Evolutionary conservation across 768 basidiomycete species (phyloP), one percentile per base, ranked within the genome.

Genomic region (Leccinum pellstonianum): DNA sequence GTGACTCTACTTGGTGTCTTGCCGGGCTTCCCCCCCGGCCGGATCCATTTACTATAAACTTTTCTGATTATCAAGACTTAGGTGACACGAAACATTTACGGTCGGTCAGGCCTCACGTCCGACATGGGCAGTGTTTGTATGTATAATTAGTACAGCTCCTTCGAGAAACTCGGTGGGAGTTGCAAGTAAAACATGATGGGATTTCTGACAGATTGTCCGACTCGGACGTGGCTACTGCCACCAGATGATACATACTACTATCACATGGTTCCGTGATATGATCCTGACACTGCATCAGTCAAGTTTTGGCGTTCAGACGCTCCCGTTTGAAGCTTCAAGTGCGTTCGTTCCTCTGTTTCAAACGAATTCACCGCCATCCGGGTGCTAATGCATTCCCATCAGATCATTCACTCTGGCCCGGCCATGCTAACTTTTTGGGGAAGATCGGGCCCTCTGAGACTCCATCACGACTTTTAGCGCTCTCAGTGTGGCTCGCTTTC

Each of bases 361-460:
- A 52, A 12, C 9, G 5, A 46, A 46, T 21, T 11, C 19, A 12
- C 5, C 19, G 43, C 19, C n/a, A n/a, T 43, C 41, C 41, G 25
- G 25, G 41, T 43, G n/a, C 41, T 10, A 43, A 43, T 43, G n/a
- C 4, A 19, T 55, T 31, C 54, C 54, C 29, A 55, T 29, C 41
- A 14, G 19, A 27, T 51, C 29, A 11, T 29, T 29, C 11, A 17
- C n/a, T 50, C 14, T 14, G 29, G 29, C 23, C 23, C 23, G 25
- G 9, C 59, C 59, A 56, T 60, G 59, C 46, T 46, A 37, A 56
- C 55, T 52, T 29, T 35, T 17, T n/a, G n/a, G 41, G 41, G 41
- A n/a, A n/a, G 41, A 43, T n/a, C 38, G 17, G 38, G 38, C 9
- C 38, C n/a, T 35, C 12, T 14, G 33, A 52, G 35, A 53, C 9